Evolutionary conservation across 352 stramenopile genomes (phyloP).

Genomic region (Globisporangium cylindrosporum): DNA sequence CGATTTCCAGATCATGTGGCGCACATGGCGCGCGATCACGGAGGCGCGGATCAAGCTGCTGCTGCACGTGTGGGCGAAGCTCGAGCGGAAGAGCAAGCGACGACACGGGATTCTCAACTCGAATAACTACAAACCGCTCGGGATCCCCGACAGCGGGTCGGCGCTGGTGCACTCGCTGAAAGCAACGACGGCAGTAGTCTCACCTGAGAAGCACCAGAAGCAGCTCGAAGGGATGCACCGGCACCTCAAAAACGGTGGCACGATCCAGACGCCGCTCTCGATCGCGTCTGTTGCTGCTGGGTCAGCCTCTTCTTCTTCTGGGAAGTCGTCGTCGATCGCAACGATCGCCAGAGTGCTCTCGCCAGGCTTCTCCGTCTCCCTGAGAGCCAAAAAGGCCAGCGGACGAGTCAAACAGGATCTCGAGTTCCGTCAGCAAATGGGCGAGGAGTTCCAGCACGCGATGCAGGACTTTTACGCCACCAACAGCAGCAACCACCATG

Average conservation of each 20-base stretch:
- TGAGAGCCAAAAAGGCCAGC: neutral
- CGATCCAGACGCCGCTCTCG: conserved; percentile 37
- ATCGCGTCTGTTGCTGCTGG: neutral
- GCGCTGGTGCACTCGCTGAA: conserved; percentile 15
- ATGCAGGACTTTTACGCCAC: conserved; percentile 61
- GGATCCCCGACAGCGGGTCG: conserved; percentile 6
- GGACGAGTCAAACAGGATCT: conserved; percentile 28
- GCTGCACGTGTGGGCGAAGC: conserved; percentile 57
- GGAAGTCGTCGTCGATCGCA: conserved; percentile 7
- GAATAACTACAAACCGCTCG: neutral
- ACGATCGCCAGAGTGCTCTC: conserved; percentile 9
- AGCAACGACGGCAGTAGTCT: neutral
- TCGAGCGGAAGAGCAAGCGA: conserved; percentile 58
- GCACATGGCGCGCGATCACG: conserved; percentile 66
- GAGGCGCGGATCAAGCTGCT: conserved; percentile 70
- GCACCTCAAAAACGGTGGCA: conserved; percentile 58
- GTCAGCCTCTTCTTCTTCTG: neutral
- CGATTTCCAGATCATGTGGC: conserved; percentile 75
- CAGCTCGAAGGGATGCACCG: conserved; percentile 48
- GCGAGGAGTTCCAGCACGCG: conserved; percentile 51
- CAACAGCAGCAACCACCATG: neutral
- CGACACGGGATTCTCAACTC: conserved; percentile 33
- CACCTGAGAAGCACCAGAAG: conserved; percentile 28
- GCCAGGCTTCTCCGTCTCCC: neutral
- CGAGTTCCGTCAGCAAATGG: conserved; percentile 38